Evolutionary conservation across 768 basidiomycete species (phyloP).

Genomic region (Tulasnella calospora): DNA sequence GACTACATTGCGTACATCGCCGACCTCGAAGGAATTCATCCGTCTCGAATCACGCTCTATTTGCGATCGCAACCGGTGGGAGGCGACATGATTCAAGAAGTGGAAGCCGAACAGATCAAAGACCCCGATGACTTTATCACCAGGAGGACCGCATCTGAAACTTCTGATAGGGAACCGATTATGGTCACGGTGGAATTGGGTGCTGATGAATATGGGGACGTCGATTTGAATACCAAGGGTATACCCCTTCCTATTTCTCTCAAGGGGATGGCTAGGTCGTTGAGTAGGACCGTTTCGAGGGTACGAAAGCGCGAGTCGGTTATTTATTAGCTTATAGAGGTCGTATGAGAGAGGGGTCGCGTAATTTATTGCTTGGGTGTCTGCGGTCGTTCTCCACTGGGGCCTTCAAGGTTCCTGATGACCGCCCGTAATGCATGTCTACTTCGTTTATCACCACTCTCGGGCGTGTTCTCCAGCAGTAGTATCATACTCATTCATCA

Average conservation of each 20-base stretch:
- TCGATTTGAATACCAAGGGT: background rate
- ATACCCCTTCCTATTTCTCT: background rate
- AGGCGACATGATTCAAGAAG: background rate
- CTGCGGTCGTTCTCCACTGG: background rate
- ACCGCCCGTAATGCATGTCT: background rate
- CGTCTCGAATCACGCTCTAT: background rate
- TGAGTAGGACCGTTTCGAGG: background rate
- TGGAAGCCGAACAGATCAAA: background rate
- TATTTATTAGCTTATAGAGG: background rate
- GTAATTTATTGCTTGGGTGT: background rate
- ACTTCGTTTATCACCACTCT: background rate
- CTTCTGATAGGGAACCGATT: background rate
- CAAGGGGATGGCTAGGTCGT: background rate
- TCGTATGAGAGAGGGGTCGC: background rate
- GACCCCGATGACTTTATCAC: background rate
- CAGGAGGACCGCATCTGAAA: background rate
- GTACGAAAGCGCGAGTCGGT: background rate
- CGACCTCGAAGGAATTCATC: background rate
- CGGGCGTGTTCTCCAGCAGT: background rate
- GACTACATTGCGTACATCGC: conserved; percentile 8
- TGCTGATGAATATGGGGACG: background rate
- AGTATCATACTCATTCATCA: no score
- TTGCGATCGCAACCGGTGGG: background rate
- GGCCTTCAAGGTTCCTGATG: background rate
- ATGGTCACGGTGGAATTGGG: background rate